Conservation (phyloP, 2,329 filamentous ascomycete genomes). For the Dactylellina cionopaga region DNA sequence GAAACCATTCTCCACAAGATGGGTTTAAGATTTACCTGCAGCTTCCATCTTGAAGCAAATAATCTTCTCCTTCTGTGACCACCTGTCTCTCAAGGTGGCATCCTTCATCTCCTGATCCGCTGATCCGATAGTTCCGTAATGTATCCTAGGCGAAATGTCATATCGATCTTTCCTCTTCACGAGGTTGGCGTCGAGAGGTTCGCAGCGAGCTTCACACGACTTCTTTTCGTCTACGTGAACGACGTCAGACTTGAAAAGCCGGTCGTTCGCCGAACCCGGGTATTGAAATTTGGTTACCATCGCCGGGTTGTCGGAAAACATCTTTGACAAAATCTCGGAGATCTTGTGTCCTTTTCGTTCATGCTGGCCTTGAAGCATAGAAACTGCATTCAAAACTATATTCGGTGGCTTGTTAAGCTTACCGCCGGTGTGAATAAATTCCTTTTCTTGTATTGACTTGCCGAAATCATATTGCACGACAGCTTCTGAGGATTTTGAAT, state of each 20-base stretch:
- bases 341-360: background rate
- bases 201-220: background rate
- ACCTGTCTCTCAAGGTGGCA: background rate
- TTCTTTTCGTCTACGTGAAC: background rate
- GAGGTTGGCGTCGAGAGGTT: background rate
- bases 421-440: background rate
- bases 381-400: background rate
- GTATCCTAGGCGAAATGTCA: background rate
- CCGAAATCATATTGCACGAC: constrained; percentile 8
- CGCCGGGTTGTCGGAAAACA: background rate
- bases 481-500: background rate
- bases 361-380: background rate
- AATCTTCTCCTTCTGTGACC: background rate
- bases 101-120: constrained; percentile 6
- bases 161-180: background rate
- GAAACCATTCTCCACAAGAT: background rate
- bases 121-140: constrained; percentile 11
- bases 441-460: background rate
- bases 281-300: background rate
- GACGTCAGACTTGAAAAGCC: background rate
- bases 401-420: background rate
- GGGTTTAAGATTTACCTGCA: background rate
- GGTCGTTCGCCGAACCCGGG: background rate
- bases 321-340: background rate
- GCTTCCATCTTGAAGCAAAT: constrained; percentile 4